A percentile compares a stretch with the other conserved stretches of the same genome.
phyloP scores from a whole-genome alignment of 1,284 basidiomycete species.

The Cryptococcus sp. region DNA sequence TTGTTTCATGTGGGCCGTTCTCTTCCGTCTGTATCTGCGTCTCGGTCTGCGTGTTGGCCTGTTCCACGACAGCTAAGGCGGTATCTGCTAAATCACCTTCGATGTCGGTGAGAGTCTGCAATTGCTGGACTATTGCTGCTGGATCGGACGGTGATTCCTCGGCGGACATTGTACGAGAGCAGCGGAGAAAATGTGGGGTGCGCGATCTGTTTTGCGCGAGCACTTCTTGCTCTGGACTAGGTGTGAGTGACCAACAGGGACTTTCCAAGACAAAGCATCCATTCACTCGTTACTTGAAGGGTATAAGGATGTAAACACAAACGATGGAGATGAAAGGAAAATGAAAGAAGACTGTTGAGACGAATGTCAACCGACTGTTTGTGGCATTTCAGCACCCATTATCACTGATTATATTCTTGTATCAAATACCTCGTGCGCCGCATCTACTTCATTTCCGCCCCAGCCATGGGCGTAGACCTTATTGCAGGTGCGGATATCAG shows the following conservation, averaged over 20 bases:
- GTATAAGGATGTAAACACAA: not conserved
- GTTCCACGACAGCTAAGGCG: conserved; percentile 27
- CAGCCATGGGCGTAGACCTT: too few species aligned
- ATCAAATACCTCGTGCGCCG: too few species aligned
- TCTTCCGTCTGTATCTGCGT: conserved; percentile 4
- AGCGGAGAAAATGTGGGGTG: too few species aligned
- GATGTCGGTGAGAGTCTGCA: conserved; percentile 34
- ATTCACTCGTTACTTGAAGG: not conserved
- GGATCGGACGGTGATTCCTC: conserved; percentile 7
- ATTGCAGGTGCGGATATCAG: too few species aligned
- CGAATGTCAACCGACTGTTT: too few species aligned
- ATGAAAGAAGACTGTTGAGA: too few species aligned
- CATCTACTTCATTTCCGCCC: too few species aligned
- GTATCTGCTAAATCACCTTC: conserved; percentile 41
- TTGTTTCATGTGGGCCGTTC: not conserved
- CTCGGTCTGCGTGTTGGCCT: conserved; percentile 1
- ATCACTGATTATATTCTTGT: too few species aligned
- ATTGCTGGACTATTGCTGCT: conserved; percentile 26
- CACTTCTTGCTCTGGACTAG: too few species aligned
- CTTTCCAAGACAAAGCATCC: not conserved
- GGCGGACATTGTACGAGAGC: conserved; percentile 3
- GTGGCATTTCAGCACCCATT: too few species aligned
- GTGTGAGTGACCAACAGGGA: not conserved
- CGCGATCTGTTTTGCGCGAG: too few species aligned
- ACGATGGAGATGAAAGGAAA: not conserved